phyloP scores from a whole-genome alignment of 2,329 filamentous ascomycete genomes.

The Calonectria honghensis region DNA sequence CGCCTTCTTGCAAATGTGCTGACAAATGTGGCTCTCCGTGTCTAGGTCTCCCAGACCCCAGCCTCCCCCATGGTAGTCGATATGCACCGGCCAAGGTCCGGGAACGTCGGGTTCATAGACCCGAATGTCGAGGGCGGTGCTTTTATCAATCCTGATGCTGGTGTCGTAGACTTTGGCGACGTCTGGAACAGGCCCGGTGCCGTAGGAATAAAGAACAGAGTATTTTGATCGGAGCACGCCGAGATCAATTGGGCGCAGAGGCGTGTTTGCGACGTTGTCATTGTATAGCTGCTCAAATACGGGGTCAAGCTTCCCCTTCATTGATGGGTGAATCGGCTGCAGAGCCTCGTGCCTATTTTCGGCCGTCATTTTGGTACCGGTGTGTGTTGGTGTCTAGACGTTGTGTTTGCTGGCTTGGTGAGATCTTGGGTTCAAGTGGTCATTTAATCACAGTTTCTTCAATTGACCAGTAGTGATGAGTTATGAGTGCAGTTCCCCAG shows the following conservation, averaged over 20 bases:
- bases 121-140: constrained; percentile 59
- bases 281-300: constrained; percentile 69
- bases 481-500: background rate
- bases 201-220: constrained; percentile 67
- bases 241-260: constrained; percentile 63
- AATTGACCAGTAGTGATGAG: background rate
- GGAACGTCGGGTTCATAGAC: constrained; percentile 65
- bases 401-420: background rate
- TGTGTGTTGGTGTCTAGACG: background rate
- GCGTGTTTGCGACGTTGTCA: constrained; percentile 64
- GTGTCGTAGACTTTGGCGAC: constrained; percentile 63
- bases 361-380: constrained; percentile 34
- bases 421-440: background rate
- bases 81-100: constrained; percentile 67
- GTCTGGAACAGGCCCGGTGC: constrained; percentile 64
- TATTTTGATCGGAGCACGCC: constrained; percentile 62
- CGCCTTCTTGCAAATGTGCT: constrained; percentile 66
- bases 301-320: constrained; percentile 67
- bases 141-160: constrained; percentile 58
- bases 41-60: constrained; percentile 71
- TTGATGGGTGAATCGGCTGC: constrained; percentile 69
- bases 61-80: constrained; percentile 70
- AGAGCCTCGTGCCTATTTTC: constrained; percentile 63
- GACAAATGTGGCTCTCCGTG: constrained; percentile 69
- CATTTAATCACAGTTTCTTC: background rate